Percentiles rank a stretch among this genome's conserved stretches.
phyloP scores from a whole-genome alignment of 371 early-diverging fungal species.

The Enteropsectra breve region DNA sequence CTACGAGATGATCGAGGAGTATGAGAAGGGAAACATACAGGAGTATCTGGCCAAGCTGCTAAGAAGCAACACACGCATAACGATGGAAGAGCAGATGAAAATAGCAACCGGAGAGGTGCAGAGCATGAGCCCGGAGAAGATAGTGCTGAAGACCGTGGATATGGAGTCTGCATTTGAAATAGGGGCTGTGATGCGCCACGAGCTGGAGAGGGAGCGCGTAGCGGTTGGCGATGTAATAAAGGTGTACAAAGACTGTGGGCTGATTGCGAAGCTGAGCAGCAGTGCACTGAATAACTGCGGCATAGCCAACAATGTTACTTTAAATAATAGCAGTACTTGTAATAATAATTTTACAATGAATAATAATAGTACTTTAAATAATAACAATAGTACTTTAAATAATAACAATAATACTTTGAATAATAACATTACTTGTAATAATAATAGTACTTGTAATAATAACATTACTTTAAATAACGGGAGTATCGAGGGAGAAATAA shows the following conservation, averaged over 20 bases:
- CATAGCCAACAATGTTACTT: slow-evolving; percentile 71
- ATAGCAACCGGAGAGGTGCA: slow-evolving; percentile 97
- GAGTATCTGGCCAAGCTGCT: slow-evolving; percentile 4
- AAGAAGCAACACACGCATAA: slow-evolving; percentile 81
- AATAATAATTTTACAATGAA: slow-evolving; percentile 66
- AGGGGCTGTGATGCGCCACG: slow-evolving; percentile 89
- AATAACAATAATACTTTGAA: too few relatives aligned
- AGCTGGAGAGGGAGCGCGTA: slow-evolving; percentile 87
- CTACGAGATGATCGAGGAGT: too few relatives aligned
- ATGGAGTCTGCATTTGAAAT: slow-evolving; percentile 98
- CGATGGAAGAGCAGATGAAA: slow-evolving; percentile 90
- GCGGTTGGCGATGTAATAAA: slow-evolving; percentile 85
- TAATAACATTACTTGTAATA: too few relatives aligned
- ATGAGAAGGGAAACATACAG: neutral
- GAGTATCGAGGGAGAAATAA: slow-evolving; percentile 78
- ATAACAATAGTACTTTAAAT: too few relatives aligned
- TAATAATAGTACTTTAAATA: slow-evolving; percentile 77
- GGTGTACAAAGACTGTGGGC: slow-evolving; percentile 93
- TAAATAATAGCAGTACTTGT: slow-evolving; percentile 80
- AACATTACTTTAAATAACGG: too few relatives aligned
- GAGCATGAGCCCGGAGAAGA: slow-evolving; percentile 75
- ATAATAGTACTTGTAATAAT: too few relatives aligned
- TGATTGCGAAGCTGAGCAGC: slow-evolving; percentile 84
- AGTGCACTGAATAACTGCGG: slow-evolving; percentile 74
- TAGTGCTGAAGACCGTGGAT: slow-evolving; percentile 93